phyloP scores from a whole-genome alignment of 2,329 filamentous ascomycete genomes.

The Cercospora berteroae region DNA sequence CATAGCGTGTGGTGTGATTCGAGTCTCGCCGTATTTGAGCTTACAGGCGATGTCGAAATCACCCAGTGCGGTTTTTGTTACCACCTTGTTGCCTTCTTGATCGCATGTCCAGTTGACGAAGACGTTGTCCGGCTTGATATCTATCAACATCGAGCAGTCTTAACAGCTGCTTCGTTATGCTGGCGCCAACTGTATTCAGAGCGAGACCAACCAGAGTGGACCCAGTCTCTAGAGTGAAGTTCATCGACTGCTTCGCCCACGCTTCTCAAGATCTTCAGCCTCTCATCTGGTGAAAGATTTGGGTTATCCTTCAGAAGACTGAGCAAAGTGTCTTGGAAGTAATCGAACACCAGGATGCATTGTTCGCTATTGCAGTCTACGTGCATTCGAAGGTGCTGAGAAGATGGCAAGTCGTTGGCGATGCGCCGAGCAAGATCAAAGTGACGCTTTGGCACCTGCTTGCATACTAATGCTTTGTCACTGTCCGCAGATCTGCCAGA shows the following conservation, averaged over 20 bases:
- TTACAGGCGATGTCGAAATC: slow-evolving; percentile 42
- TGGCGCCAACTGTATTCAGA: too few relatives aligned
- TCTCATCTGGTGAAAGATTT: slow-evolving; percentile 34
- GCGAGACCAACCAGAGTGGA: slow-evolving; percentile 37
- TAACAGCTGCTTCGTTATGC: background rate
- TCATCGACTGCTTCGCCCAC: slow-evolving; percentile 40
- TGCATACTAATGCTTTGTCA: slow-evolving; percentile 35
- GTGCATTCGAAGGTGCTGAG: slow-evolving; percentile 40
- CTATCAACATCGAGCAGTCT: slow-evolving; percentile 23
- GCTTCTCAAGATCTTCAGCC: slow-evolving; percentile 38
- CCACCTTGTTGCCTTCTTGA: slow-evolving; percentile 33
- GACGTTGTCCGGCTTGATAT: slow-evolving; percentile 44
- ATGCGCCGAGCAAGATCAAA: slow-evolving; percentile 39
- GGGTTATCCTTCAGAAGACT: slow-evolving; percentile 36
- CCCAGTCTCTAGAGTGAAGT: slow-evolving; percentile 40
- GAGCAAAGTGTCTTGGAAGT: slow-evolving; percentile 39
- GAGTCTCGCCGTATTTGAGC: slow-evolving; percentile 31
- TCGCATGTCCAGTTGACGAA: slow-evolving; percentile 40
- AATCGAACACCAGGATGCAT: slow-evolving; percentile 39
- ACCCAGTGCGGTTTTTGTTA: slow-evolving; percentile 39
- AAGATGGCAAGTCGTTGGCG: slow-evolving; percentile 35
- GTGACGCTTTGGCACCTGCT: slow-evolving; percentile 36
- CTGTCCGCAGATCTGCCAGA: slow-evolving; percentile 34
- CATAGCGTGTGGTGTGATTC: slow-evolving; percentile 34
- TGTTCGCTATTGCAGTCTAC: slow-evolving; percentile 40